Evolutionary conservation across 768 basidiomycete genomes (phyloP).

Genomic region (Trametes villosa): DNA sequence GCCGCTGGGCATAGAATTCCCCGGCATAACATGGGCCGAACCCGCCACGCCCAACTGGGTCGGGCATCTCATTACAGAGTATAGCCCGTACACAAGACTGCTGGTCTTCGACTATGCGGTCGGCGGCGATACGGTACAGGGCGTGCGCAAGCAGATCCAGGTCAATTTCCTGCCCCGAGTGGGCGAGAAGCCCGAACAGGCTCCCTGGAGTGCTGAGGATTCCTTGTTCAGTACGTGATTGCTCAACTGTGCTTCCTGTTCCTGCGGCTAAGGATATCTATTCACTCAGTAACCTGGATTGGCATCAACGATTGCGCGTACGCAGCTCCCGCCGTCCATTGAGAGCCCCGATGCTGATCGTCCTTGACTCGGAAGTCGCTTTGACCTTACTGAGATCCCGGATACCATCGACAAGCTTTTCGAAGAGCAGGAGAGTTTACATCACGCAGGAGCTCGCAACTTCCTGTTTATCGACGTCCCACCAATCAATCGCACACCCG

Average conservation of each 20-base stretch:
- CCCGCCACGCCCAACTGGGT: conserved; percentile 61
- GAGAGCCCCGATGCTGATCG: background rate
- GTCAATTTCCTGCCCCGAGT: conserved; percentile 42
- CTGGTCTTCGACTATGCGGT: conserved; percentile 63
- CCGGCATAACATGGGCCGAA: conserved; percentile 55
- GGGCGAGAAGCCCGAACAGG: conserved; percentile 32
- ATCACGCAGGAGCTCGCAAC: conserved; percentile 48
- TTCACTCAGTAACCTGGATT: conserved; percentile 59
- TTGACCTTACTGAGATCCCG: conserved; percentile 1
- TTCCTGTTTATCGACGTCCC: conserved; percentile 67
- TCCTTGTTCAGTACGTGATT: conserved; percentile 32
- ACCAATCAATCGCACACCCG: conserved; percentile 55
- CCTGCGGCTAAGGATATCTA: background rate
- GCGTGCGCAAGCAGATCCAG: conserved; percentile 46
- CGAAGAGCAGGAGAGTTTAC: conserved; percentile 50
- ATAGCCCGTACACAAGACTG: conserved; percentile 39
- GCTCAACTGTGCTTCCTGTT: background rate
- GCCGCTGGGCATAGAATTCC: conserved; percentile 55
- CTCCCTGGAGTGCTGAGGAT: conserved; percentile 29
- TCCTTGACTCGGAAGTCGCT: background rate
- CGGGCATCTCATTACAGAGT: conserved; percentile 52
- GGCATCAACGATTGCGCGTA: conserved; percentile 72
- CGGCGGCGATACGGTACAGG: conserved; percentile 52
- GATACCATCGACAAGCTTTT: conserved; percentile 43
- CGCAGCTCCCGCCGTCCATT: conserved; percentile 12